phyloP scores from a whole-genome alignment of 2,329 filamentous ascomycete species.

The Ophiostoma pallidulum region DNA sequence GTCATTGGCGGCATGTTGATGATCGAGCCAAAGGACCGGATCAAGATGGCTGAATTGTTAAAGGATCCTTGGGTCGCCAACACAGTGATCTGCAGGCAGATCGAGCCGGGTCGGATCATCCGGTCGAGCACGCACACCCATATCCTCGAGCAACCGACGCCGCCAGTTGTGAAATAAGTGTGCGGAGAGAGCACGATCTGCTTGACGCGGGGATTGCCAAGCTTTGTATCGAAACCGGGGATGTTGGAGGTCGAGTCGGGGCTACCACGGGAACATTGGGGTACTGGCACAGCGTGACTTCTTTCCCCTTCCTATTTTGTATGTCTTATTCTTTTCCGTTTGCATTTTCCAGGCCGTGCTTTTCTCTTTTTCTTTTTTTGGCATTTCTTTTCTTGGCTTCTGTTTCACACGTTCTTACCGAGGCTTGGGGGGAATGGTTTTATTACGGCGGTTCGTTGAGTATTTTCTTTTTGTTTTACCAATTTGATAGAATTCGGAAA shows the following conservation, averaged over 20 bases:
- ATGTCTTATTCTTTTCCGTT: not conserved
- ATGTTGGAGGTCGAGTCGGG: too few relatives aligned
- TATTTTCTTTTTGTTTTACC: too few relatives aligned
- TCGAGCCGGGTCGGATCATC: slow-evolving; percentile 58
- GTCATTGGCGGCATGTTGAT: slow-evolving; percentile 91
- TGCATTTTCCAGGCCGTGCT: not conserved
- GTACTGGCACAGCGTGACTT: not conserved
- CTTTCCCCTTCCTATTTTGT: not conserved
- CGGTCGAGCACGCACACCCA: slow-evolving; percentile 72
- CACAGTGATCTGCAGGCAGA: slow-evolving; percentile 74
- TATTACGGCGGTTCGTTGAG: not conserved
- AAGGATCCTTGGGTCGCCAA: slow-evolving; percentile 84
- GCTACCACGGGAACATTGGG: too few relatives aligned
- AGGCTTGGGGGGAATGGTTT: not conserved
- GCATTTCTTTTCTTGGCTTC: not conserved
- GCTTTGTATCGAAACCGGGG: not conserved
- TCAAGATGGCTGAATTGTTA: slow-evolving; percentile 76
- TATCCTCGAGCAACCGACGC: slow-evolving; percentile 64
- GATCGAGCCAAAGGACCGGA: slow-evolving; percentile 72
- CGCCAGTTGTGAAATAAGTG: slow-evolving; percentile 23
- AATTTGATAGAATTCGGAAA: slow-evolving; percentile 1
- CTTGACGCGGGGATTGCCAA: too few relatives aligned
- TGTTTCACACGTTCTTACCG: slow-evolving; percentile 1
- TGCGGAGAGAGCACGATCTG: too few relatives aligned
- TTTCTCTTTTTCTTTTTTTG: not conserved